Percentiles rank a stretch among this genome's conserved stretches.
Conservation (phyloP, 305 asterid species). For the Rubia peregrina region DNA sequence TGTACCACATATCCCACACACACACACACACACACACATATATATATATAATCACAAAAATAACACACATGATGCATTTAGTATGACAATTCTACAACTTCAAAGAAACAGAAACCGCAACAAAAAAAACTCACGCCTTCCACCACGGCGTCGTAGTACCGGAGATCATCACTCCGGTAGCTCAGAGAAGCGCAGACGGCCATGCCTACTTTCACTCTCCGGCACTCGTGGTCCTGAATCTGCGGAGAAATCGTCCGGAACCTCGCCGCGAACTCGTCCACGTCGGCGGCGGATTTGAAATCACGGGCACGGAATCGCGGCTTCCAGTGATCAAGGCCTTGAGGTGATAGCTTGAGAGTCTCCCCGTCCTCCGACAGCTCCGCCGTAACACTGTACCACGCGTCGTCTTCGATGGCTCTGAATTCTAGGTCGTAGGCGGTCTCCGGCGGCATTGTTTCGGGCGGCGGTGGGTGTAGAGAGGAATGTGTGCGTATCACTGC, state of each 20-base stretch:
- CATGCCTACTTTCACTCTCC: constrained; percentile 24
- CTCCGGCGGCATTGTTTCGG: neutral
- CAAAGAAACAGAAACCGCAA: neutral
- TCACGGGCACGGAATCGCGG: constrained; percentile 16
- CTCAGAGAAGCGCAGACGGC: constrained; percentile 40
- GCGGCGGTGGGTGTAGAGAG: neutral
- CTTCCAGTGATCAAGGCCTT: constrained; percentile 20
- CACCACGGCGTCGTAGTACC: constrained; percentile 48
- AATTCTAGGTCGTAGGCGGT: constrained; percentile 38
- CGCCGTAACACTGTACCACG: constrained; percentile 47
- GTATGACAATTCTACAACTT: neutral
- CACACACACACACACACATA: too few species aligned
- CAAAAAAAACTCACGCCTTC: constrained; percentile 33
- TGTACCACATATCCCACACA: too few species aligned
- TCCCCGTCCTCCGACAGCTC: constrained; percentile 17
- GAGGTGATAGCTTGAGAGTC: constrained; percentile 26
- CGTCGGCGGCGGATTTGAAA: constrained; percentile 26
- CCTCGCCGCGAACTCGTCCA: constrained; percentile 31
- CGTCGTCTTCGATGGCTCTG: constrained; percentile 41
- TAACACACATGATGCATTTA: neutral
- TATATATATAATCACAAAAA: too few species aligned
- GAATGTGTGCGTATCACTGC: neutral
- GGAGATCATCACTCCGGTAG: constrained; percentile 28
- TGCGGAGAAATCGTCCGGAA: constrained; percentile 45
- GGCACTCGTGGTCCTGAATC: constrained; percentile 45